Base-by-base conservation (phyloP, 2,329 filamentous ascomycete species). In the Neoscytalidium dimidiatum region DNA sequence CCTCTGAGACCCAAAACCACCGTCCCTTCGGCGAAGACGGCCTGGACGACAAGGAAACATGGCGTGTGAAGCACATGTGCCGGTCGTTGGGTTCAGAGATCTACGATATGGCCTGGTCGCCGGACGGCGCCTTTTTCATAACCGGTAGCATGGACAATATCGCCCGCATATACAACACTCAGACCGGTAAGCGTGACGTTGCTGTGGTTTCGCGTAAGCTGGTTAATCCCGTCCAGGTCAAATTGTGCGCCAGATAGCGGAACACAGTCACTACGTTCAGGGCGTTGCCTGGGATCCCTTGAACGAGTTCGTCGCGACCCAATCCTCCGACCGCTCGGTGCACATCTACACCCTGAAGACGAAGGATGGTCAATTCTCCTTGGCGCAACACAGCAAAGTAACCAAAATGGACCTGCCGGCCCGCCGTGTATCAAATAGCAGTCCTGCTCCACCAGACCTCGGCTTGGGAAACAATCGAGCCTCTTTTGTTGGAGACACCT, bases 71-170 rank as follows among this genome's bases (percentile, higher is more conserved):
- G 81, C 92, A 97, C 76, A 98, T 98, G 95, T 98, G 94, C 79
- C 88, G 95, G 67, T 96, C 94, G 51, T 92, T 91, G 67, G 94
- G 94, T 38, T 92, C 94, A 11, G 95, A 99, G 78, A 98, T 99
- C 70, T 99, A 99, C 80, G 95, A 99, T 78, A 82, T 99, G 65
- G 95, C 95, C 58, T 99, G 95, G 96, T 98, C 95, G 56, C 96
- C 96, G n/a, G 95, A 99, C 78, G 93, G 92, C 43, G 83, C 89
- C 43, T 95, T 96, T 81, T 97, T 99, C 82, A 97, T 99, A 72
- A 97, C 96, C 26, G 95, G 95, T 43, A 98, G 95, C 80, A 98
- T 99, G 94, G 95, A 99, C 81, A 99, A 99, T 77, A 90, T 98
- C 75, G 94, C 95, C 66, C 88, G 94, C 66, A 98, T 99, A 71